Evolutionary conservation across 2,329 filamentous ascomycete genomes (phyloP).

Genomic region (Blastomyces percursus): DNA sequence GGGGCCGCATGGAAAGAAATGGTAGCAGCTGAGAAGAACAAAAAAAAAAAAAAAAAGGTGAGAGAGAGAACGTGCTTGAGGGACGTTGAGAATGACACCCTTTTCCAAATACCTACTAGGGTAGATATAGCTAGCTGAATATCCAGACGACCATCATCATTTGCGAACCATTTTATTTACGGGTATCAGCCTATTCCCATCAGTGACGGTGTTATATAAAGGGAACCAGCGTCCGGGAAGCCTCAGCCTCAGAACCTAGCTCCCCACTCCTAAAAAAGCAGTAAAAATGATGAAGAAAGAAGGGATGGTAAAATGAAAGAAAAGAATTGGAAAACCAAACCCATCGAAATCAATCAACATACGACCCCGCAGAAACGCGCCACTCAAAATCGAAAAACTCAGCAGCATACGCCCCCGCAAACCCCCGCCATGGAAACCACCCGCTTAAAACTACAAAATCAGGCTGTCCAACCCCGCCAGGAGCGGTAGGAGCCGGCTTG

Average conservation of each 20-base stretch:
- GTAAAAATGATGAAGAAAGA: not conserved
- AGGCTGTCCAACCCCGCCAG: slow-evolving; percentile 48
- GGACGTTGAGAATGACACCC: not conserved
- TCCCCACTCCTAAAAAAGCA: too few species aligned
- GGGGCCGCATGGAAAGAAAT: too few species aligned
- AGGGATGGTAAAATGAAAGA: not conserved
- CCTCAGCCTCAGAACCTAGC: too few species aligned
- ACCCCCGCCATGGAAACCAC: slow-evolving; percentile 40
- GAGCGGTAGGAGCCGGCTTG: slow-evolving; percentile 44
- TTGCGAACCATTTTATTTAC: not conserved
- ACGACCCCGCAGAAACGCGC: slow-evolving; percentile 35
- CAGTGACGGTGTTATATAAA: not conserved
- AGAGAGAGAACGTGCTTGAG: too few species aligned
- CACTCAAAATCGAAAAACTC: slow-evolving; percentile 47
- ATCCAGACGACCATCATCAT: not conserved
- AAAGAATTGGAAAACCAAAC: not conserved
- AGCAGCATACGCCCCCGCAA: slow-evolving; percentile 42
- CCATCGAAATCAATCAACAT: not conserved
- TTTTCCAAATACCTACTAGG: not conserved
- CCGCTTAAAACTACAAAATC: slow-evolving; percentile 44
- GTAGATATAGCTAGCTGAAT: not conserved
- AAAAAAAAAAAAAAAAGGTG: not conserved
- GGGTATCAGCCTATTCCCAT: not conserved
- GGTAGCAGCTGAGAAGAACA: not conserved
- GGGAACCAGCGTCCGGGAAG: not conserved